Evolutionary conservation across 2,329 filamentous ascomycete genomes (phyloP), one percentile per base, ranked within the genome.

Genomic region (Xylaria sp.): DNA sequence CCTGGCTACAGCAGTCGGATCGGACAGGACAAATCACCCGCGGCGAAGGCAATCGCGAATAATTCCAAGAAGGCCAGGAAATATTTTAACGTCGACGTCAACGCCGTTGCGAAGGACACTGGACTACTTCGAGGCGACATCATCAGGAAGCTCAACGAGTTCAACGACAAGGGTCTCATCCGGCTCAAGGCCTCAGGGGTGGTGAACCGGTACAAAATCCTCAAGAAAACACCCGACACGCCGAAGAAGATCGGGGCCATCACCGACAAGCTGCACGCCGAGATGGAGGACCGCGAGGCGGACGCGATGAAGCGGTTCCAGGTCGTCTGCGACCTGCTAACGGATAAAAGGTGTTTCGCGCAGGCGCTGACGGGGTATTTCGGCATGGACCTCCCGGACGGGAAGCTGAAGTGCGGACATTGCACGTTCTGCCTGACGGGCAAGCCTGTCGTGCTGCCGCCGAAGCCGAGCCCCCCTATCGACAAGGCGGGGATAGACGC

Each of bases 351-450:
- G 21, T 90, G 88, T 72, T 85, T 88, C 65, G 84, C 88, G 0
- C 77, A 78, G 1, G 78, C 81, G 0, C 79, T 91, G 0, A 85
- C 88, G 0, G 73, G 81, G 30, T 85, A 90, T 71, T 90, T 90
- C 68, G 88, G 87, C 24, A 88, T 89, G 76, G 75, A 75, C 3
- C 75, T 88, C 2, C 82, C 83, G 0, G 77, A 79, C 4, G 77
- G 78, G 0, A 81, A 81, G 57, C 70, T 75, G 0, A 78, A 82
- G 19, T 90, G 88, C 65, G 86, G 85, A 0, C 85, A 88, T 68
- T 89, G 87, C 73, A 87, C 85, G 0, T 85, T 78, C 70, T 85
- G 84, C 65, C 61, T 78, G 7, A 83, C 80, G 0, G 79, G 81
- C 1, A 71, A 75, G 58, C 72, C 78, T 0, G 74, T 86, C 1